Percentiles rank a stretch among this genome's conserved stretches.
phyloP scores from a whole-genome alignment of 108 stramenopile genomes.

The Nitzschia sp. region DNA sequence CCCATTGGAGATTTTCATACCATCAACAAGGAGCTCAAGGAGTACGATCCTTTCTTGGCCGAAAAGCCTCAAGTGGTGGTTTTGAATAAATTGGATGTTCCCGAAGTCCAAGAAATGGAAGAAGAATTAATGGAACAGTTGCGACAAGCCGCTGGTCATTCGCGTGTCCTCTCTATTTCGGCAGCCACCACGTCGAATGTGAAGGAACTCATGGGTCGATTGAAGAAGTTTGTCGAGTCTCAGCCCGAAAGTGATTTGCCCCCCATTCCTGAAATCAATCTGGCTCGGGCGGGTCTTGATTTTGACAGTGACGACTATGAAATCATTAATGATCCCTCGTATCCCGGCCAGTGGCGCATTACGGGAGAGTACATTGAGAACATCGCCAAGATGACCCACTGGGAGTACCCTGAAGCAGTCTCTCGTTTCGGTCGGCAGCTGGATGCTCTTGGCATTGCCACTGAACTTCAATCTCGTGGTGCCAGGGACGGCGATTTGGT shows the following conservation, averaged over 20 bases:
- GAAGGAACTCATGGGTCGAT: constrained; percentile 88
- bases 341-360: constrained; percentile 90
- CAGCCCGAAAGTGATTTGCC: constrained; percentile 76
- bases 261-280: constrained; percentile 75
- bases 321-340: constrained; percentile 85
- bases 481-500: constrained; percentile 87
- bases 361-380: constrained; percentile 85
- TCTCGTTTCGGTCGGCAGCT: constrained; percentile 88
- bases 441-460: constrained; percentile 81
- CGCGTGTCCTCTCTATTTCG: constrained; percentile 84
- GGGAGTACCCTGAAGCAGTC: constrained; percentile 92
- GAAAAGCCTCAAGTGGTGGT: constrained; percentile 95
- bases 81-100: constrained; percentile 91
- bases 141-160: constrained; percentile 76
- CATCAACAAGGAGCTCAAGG: constrained; percentile 89
- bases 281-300: constrained; percentile 77
- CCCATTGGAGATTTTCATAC: constrained; percentile 91
- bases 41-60: constrained; percentile 83
- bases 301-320: constrained; percentile 86
- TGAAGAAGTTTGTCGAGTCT: constrained; percentile 86
- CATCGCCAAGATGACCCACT: constrained; percentile 92
- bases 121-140: constrained; percentile 70
- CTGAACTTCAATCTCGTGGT: constrained; percentile 71
- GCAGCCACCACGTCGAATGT: constrained; percentile 85
- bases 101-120: constrained; percentile 78